Conservation (phyloP, 2,329 filamentous ascomycete genomes). For the Tolypocladium nubicola region DNA sequence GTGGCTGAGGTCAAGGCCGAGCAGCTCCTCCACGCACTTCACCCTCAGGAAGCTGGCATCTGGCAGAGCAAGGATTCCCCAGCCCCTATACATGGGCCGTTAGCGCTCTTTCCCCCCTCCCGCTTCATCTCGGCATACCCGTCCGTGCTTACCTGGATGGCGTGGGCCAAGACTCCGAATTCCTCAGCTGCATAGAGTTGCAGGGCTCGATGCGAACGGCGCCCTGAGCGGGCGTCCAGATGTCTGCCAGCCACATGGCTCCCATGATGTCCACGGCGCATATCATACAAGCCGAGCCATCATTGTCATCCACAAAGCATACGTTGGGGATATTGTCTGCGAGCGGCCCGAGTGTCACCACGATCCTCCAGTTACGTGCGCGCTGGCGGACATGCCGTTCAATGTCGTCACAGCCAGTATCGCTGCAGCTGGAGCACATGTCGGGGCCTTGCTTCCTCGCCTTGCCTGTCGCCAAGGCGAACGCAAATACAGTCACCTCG, state of each 20-base stretch:
- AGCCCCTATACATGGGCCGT: conserved; percentile 22
- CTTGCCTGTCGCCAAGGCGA: conserved; percentile 21
- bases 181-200: conserved; percentile 9
- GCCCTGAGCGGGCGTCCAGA: conserved; percentile 31
- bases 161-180: conserved; percentile 17
- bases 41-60: conserved; percentile 31
- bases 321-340: conserved; percentile 43
- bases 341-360: conserved; percentile 26
- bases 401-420: conserved; percentile 2
- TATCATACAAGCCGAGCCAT: conserved; percentile 38
- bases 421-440: conserved; percentile 4
- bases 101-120: neutral
- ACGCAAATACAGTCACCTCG: conserved; percentile 43
- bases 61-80: conserved; percentile 38
- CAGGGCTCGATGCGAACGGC: conserved; percentile 14
- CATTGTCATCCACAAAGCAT: conserved; percentile 34
- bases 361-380: conserved; percentile 38
- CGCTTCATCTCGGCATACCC: neutral
- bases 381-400: conserved; percentile 28
- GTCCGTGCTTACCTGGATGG: conserved; percentile 13
- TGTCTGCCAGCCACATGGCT: conserved; percentile 37
- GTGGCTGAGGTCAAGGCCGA: conserved; percentile 15
- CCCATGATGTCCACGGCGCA: conserved; percentile 41
- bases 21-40: conserved; percentile 19
- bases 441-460: neutral